Conservation (phyloP, 1,139 yeast genomes). For the Suhomyces kunorum region DNA sequence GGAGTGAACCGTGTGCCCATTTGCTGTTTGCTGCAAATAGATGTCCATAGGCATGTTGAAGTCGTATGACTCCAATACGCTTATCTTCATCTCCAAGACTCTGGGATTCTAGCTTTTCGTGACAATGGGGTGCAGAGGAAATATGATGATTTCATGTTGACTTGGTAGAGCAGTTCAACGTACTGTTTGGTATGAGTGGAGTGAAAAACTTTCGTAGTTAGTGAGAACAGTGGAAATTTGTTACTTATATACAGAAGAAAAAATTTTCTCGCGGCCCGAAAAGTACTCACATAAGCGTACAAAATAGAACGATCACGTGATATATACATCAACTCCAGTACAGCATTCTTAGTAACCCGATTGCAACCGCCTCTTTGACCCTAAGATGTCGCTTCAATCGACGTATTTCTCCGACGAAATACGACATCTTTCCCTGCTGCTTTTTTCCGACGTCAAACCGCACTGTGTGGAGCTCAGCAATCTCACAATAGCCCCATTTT, state of each 20-base stretch:
- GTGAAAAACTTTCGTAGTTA: background rate
- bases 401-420: constrained; percentile 1
- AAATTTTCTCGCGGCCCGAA: background rate
- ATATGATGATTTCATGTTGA: constrained; percentile 9
- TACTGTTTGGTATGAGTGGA: background rate
- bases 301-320: constrained; percentile 1
- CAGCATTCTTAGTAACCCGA: background rate
- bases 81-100: constrained; percentile 12
- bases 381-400: constrained; percentile 2
- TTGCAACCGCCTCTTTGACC: constrained; percentile 7
- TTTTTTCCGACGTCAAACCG: constrained; percentile 37
- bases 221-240: background rate
- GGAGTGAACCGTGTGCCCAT: constrained; percentile 16
- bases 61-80: constrained; percentile 4
- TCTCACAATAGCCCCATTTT: constrained; percentile 17
- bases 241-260: background rate
- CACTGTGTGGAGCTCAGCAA: constrained; percentile 36
- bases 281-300: background rate
- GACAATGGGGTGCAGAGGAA: constrained; percentile 5
- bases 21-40: constrained; percentile 11
- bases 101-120: constrained; percentile 9
- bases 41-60: constrained; percentile 6
- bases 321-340: no score
- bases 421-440: constrained; percentile 26
- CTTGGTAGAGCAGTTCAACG: constrained; percentile 6